A percentile compares a stretch with the other conserved stretches of the same genome.
Evolutionary conservation across 768 basidiomycete genomes (phyloP).

Genomic region (Mycena capillaripes): DNA sequence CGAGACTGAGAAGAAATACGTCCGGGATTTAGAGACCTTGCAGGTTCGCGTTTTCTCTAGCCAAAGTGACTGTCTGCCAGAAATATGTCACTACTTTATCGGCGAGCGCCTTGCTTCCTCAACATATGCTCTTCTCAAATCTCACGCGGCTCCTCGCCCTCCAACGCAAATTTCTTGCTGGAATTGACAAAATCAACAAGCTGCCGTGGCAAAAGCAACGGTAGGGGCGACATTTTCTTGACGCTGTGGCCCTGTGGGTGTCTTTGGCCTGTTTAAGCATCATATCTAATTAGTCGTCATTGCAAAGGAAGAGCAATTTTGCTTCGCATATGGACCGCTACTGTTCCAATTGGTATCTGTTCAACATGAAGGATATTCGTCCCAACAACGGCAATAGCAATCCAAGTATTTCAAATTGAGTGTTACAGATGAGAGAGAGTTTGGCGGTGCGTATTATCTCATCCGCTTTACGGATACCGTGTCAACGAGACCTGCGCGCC

Average conservation of each 20-base stretch:
- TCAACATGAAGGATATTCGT: no score
- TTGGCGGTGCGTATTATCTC: no score
- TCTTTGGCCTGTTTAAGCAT: conserved; percentile 23
- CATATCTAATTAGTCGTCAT: conserved; percentile 42
- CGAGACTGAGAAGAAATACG: no score
- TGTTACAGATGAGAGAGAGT: conserved; percentile 74
- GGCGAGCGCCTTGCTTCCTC: not conserved
- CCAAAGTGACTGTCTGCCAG: not conserved
- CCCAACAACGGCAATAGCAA: not conserved
- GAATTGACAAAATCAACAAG: no score
- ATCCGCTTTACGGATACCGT: no score
- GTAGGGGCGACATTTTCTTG: conserved; percentile 87
- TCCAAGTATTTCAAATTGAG: not conserved
- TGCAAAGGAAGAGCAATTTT: conserved; percentile 56
- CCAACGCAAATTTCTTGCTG: no score
- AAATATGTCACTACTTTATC: not conserved
- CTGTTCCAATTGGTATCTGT: conserved; percentile 82
- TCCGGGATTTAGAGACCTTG: no score
- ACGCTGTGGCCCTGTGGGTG: conserved; percentile 80
- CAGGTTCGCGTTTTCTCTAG: no score
- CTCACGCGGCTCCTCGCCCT: conserved; percentile 90
- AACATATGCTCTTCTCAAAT: conserved; percentile 86
- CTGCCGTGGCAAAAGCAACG: no score
- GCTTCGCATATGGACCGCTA: conserved; percentile 90
- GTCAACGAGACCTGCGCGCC: no score